Percentiles rank a stretch among this genome's conserved stretches.
Evolutionary conservation across 495 filamentous ascomycete genomes (phyloP).

Genomic region (Xylaria grammica): DNA sequence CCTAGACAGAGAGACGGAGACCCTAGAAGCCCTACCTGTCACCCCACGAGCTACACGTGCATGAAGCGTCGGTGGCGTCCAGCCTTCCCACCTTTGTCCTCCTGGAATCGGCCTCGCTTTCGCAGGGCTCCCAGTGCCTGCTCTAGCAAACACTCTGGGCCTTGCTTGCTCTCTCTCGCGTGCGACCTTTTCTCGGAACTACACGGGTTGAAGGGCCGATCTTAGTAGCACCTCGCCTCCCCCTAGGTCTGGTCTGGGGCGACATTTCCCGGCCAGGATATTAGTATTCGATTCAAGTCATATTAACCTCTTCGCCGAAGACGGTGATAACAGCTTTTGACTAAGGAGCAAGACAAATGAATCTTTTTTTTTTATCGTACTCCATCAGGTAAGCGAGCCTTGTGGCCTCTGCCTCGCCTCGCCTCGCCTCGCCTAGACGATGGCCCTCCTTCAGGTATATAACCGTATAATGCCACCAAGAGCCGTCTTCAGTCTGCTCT

Average conservation of each 20-base stretch:
- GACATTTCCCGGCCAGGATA: neutral
- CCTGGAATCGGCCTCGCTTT: constrained; percentile 16
- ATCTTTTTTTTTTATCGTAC: neutral
- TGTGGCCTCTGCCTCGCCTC: neutral
- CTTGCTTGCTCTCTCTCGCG: too few species aligned
- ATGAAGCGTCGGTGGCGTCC: neutral
- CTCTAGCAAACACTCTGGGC: too few species aligned
- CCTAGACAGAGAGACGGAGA: too few species aligned
- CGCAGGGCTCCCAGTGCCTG: too few species aligned
- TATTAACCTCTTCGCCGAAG: constrained; percentile 9
- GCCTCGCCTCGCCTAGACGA: neutral
- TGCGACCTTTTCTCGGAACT: constrained; percentile 1
- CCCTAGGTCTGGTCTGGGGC: neutral
- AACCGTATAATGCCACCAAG: neutral
- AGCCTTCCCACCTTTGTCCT: constrained; percentile 1
- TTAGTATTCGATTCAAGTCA: constrained; percentile 15
- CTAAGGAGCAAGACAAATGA: neutral
- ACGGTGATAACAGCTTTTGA: constrained; percentile 8
- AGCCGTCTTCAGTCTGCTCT: neutral
- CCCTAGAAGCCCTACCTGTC: too few species aligned
- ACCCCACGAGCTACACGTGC: constrained; percentile 6
- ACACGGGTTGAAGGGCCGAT: constrained; percentile 10
- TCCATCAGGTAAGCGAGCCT: neutral
- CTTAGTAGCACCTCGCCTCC: neutral
- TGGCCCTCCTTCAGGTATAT: neutral